Percentiles rank a stretch among this genome's conserved stretches.
Evolutionary conservation across 2,329 filamentous ascomycete genomes (phyloP).

Genomic region (Aspergillus melleus): DNA sequence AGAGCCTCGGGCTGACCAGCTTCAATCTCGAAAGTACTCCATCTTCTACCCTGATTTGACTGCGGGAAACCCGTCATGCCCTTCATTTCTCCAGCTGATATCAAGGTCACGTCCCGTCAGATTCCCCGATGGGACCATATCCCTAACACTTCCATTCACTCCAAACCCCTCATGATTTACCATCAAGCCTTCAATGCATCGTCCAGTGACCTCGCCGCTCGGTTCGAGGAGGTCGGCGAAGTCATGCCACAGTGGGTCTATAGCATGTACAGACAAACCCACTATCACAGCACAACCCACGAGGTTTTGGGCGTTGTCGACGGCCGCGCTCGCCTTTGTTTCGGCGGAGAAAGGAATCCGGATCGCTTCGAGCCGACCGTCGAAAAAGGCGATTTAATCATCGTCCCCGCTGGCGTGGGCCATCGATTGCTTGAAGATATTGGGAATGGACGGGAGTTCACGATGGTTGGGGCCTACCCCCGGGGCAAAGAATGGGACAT

Average conservation of each 20-base stretch:
- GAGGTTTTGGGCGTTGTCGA: conserved; percentile 63
- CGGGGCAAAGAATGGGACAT: conserved; percentile 63
- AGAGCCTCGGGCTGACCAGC: not conserved
- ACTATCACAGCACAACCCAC: conserved; percentile 68
- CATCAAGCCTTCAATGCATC: conserved; percentile 56
- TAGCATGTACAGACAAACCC: conserved; percentile 65
- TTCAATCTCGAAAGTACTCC: not conserved
- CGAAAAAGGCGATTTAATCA: conserved; percentile 61
- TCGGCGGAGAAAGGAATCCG: conserved; percentile 65
- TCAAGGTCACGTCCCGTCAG: conserved; percentile 58
- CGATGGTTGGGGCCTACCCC: conserved; percentile 69
- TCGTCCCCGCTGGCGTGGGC: conserved; percentile 66
- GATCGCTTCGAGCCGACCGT: conserved; percentile 57
- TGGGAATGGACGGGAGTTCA: conserved; percentile 50
- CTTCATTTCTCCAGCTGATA: conserved; percentile 49
- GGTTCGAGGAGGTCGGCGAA: conserved; percentile 54
- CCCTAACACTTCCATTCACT: conserved; percentile 66
- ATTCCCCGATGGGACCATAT: conserved; percentile 59
- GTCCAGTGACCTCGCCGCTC: conserved; percentile 56
- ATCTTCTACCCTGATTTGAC: not conserved
- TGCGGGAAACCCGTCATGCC: conserved; percentile 21
- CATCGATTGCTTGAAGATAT: conserved; percentile 63
- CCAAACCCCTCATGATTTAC: conserved; percentile 66
- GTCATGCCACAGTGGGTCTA: conserved; percentile 67
- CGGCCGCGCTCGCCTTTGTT: conserved; percentile 63